Evolutionary conservation across 257 asterid genomes (phyloP).

Genomic region (Ilex asprella): DNA sequence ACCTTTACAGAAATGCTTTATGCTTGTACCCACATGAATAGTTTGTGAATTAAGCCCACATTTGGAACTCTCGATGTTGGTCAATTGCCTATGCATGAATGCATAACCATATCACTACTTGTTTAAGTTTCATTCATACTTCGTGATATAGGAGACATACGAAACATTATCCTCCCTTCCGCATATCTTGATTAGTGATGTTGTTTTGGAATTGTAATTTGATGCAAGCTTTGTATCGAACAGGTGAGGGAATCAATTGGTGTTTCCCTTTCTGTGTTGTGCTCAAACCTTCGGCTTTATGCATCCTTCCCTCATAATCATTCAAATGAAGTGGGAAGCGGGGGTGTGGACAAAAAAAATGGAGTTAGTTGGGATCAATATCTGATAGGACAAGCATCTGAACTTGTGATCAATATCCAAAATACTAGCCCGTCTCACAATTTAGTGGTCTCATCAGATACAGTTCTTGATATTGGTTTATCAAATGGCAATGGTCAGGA

Average conservation of each 20-base stretch:
- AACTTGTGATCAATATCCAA: conserved; percentile 65
- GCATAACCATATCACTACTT: too few relatives aligned
- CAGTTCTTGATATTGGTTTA: conserved; percentile 37
- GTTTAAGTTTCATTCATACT: too few relatives aligned
- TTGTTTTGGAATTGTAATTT: background rate
- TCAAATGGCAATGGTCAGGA: conserved; percentile 59
- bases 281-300: conserved; percentile 84
- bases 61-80: too few relatives aligned
- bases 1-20: too few relatives aligned
- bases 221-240: conserved; percentile 16
- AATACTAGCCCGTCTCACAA: conserved; percentile 51
- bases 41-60: too few relatives aligned
- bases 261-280: conserved; percentile 73
- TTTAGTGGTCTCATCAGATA: conserved; percentile 33
- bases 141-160: too few relatives aligned
- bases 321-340: conserved; percentile 30
- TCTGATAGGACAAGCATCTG: conserved; percentile 64
- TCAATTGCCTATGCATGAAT: too few relatives aligned
- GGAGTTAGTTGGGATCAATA: conserved; percentile 55
- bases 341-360: conserved; percentile 19
- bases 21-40: too few relatives aligned
- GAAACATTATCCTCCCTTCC: too few relatives aligned
- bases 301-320: conserved; percentile 35
- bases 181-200: too few relatives aligned
- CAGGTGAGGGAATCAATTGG: conserved; percentile 99